Percentiles rank a stretch among this genome's conserved stretches.
Conservation (phyloP, 768 basidiomycete genomes). For the Filobasidium floriforme region DNA sequence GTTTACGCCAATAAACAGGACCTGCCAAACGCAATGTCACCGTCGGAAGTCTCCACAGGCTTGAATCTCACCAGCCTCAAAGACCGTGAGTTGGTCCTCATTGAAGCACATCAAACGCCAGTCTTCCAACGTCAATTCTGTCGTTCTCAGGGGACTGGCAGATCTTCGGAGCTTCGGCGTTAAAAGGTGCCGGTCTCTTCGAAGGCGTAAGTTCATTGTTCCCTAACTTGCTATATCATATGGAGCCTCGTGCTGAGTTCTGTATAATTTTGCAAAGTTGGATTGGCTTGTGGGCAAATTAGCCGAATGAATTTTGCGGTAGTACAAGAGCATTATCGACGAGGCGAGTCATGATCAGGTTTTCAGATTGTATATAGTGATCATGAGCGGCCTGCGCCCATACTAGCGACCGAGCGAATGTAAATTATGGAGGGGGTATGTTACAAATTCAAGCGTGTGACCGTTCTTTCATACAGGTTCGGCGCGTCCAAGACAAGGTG, state of each 20-base stretch:
- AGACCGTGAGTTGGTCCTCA: constrained; percentile 27
- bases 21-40: constrained; percentile 37
- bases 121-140: not conserved
- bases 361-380: not conserved
- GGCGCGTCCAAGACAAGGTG: not conserved
- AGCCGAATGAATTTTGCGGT: constrained; percentile 1
- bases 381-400: not conserved
- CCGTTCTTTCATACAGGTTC: not conserved
- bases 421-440: not conserved
- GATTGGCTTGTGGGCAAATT: constrained; percentile 42
- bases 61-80: constrained; percentile 40
- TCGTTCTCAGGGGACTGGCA: constrained; percentile 34
- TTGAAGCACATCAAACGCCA: not conserved
- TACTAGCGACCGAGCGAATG: not conserved
- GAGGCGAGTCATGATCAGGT: not conserved
- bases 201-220: constrained; percentile 26
- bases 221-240: not conserved
- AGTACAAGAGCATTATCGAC: not conserved
- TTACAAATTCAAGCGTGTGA: not conserved
- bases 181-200: constrained; percentile 38
- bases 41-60: constrained; percentile 44
- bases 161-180: constrained; percentile 42
- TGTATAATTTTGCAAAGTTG: constrained; percentile 22
- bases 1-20: constrained; percentile 46
- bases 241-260: not conserved